phyloP scores from a whole-genome alignment of 192 early-diverging fungal species.

The Spinellus fusiger region DNA sequence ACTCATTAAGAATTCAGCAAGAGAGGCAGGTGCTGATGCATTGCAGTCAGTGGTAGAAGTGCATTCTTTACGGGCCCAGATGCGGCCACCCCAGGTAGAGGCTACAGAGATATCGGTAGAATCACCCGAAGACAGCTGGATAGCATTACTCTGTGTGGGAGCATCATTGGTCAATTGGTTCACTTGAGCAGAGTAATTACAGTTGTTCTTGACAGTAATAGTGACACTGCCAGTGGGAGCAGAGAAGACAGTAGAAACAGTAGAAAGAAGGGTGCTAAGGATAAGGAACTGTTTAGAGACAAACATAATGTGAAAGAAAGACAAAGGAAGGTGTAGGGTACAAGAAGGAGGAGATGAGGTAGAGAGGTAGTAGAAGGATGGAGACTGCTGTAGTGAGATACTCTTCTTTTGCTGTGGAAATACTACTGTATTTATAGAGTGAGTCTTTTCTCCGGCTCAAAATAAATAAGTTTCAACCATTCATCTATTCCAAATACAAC shows the following conservation, averaged over 20 bases:
- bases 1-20: conserved; percentile 23
- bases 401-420: too few species aligned
- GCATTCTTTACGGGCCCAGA: conserved; percentile 20
- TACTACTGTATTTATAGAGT: too few species aligned
- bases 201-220: conserved; percentile 22
- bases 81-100: conserved; percentile 23
- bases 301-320: too few species aligned
- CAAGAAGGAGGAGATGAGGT: too few species aligned
- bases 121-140: conserved; percentile 4
- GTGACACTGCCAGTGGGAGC: conserved; percentile 5
- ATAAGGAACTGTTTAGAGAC: not conserved
- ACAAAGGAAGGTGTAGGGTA: too few species aligned
- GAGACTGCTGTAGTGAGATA: too few species aligned
- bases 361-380: too few species aligned
- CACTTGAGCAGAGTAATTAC: conserved; percentile 6
- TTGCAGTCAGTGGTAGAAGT: conserved; percentile 8
- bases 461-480: too few species aligned
- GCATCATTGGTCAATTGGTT: conserved; percentile 15
- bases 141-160: not conserved
- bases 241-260: conserved; percentile 1
- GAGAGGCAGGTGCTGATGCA: conserved; percentile 14
- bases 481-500: too few species aligned
- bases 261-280: not conserved
- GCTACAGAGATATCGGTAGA: conserved; percentile 8
- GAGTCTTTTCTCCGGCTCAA: too few species aligned